Evolutionary conservation across 208 protist genomes (phyloP).

Genomic region (Wallacemonas sp.): DNA sequence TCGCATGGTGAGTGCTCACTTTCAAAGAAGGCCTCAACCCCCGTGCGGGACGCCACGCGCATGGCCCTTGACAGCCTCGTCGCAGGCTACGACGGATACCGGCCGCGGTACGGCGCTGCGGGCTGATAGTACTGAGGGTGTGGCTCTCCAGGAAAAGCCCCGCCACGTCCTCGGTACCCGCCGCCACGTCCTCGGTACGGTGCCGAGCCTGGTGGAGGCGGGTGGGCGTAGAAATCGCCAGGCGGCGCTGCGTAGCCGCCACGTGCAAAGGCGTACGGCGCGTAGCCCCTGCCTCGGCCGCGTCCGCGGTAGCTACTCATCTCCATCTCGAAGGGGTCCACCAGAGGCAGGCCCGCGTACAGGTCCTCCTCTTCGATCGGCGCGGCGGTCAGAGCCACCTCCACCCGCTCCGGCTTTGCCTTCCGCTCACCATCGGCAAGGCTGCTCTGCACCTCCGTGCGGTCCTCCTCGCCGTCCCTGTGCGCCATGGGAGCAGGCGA

Average conservation of each 20-base stretch:
- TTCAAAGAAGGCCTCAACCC: too few species aligned
- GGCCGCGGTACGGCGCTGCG: conserved; percentile 22
- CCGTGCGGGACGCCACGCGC: too few species aligned
- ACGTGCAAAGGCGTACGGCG: conserved; percentile 10
- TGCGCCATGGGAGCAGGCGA: not conserved
- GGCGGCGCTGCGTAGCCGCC: not conserved
- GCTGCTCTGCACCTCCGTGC: not conserved
- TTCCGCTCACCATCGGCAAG: conserved; percentile 13
- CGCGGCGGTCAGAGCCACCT: conserved; percentile 36
- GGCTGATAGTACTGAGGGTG: conserved; percentile 11
- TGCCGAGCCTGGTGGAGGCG: not conserved
- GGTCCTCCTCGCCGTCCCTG: not conserved
- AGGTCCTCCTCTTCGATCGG: conserved; percentile 59
- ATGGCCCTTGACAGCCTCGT: too few species aligned
- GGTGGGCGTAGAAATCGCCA: not conserved
- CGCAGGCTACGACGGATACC: conserved; percentile 23
- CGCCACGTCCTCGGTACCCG: conserved; percentile 17
- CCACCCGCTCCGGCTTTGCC: conserved; percentile 27
- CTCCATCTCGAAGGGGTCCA: not conserved
- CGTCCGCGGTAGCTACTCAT: conserved; percentile 22
- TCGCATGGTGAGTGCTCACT: too few species aligned
- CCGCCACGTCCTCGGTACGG: not conserved
- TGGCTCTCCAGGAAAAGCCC: conserved; percentile 20
- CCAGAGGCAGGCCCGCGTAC: conserved; percentile 51
- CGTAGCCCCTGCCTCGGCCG: conserved; percentile 6